Evolutionary conservation across 2,329 filamentous ascomycete species (phyloP), one percentile per base, ranked within the genome.

Genomic region (Arachnopeziza araneosa): DNA sequence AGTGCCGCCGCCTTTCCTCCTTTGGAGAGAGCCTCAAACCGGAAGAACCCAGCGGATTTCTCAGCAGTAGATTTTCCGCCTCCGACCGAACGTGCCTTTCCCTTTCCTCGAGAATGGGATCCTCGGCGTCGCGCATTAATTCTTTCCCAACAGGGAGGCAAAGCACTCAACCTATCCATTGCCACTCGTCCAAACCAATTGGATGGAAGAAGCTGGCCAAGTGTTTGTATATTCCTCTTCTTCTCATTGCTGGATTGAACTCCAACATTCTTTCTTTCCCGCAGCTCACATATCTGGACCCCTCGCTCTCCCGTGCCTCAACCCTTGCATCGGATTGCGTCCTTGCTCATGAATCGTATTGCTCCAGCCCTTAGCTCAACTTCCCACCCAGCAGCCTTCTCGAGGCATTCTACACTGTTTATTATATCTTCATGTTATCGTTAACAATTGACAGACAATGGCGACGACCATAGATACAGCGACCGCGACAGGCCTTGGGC

Each of bases 401-500:
- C 36, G 36, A 7, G 36, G 36, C 4, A 19, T 6, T 19, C 36
- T 44, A 12, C 36, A 17, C 17, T 14, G 30, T 14, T 17, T 44
- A 8, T 44, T 19, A 30, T 30, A 30, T 44, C 36, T 44, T 44
- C 17, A 44, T 44, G 36, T 44, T 44, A 44, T 14, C 17, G 6
- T 12, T 44, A 3, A 44, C 17, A 7, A 3, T 14, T 44, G 12
- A 12, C 50, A 57, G n/a, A 51, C 10, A 24, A 71, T 69, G 66
- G 58, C 63, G 21, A 62, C 61, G 24, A 64, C 60, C 24, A 63
- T 60, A 51, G 60, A 66, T 54, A 69, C 63, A 36, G 64, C 68
- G 14, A 68, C 64, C 19, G 65, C 64, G 17, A 68, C 69, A 24
- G 64, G 66, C 19, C 53, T 60, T 24, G 66, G 67, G 12, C 52